phyloP scores from a whole-genome alignment of 2,329 filamentous ascomycete species.

The Fusarium sp. region DNA sequence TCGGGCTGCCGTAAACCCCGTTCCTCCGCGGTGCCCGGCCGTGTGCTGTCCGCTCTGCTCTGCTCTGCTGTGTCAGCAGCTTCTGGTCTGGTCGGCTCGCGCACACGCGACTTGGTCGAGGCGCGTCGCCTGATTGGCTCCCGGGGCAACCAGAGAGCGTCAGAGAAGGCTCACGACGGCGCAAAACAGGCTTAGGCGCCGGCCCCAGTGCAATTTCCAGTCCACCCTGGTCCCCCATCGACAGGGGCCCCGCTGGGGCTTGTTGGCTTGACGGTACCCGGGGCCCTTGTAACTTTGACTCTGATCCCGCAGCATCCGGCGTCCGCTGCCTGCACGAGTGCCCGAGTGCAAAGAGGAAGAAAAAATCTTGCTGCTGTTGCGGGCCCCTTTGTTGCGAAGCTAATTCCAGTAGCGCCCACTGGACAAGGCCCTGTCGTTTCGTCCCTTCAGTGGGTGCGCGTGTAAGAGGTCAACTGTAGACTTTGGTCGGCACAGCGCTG shows the following conservation, averaged over 20 bases:
- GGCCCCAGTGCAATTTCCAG: conserved; percentile 45
- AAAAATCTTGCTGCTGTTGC: conserved; percentile 31
- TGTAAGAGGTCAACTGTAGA: conserved; percentile 36
- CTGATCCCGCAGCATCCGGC: conserved; percentile 47
- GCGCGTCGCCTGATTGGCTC: conserved; percentile 33
- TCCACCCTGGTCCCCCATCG: conserved; percentile 22
- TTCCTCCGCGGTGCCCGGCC: conserved; percentile 39
- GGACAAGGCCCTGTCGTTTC: conserved; percentile 25
- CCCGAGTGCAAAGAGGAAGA: neutral
- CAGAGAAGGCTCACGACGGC: conserved; percentile 27
- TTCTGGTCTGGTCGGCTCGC: conserved; percentile 6
- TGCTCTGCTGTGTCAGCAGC: conserved; percentile 39
- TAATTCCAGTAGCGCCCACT: conserved; percentile 36
- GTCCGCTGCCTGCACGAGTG: conserved; percentile 15
- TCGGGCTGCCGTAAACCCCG: conserved; percentile 43
- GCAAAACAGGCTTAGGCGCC: conserved; percentile 37
- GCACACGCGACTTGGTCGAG: conserved; percentile 24
- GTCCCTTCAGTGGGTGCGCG: conserved; percentile 21
- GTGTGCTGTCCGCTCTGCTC: neutral
- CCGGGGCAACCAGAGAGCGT: conserved; percentile 29
- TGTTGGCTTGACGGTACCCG: conserved; percentile 38
- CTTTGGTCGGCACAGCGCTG: conserved; percentile 19
- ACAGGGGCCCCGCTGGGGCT: conserved; percentile 37
- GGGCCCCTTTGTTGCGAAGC: conserved; percentile 23
- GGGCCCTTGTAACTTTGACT: conserved; percentile 40